phyloP scores from a whole-genome alignment of 345 rosid genomes.

The Populus euphratica region DNA sequence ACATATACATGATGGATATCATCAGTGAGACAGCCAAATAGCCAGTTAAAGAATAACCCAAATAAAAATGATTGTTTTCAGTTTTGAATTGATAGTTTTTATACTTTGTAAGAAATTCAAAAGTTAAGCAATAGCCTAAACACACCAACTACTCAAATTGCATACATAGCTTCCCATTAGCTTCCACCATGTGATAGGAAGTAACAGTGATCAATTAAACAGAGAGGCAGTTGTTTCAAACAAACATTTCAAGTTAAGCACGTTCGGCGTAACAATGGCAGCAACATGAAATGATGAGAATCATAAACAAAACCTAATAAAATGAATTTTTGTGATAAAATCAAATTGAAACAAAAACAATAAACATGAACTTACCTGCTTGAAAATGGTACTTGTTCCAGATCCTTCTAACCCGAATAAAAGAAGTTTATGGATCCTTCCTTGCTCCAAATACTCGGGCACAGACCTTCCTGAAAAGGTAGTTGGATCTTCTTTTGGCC shows the following conservation, averaged over 20 bases:
- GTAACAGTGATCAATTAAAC: background rate
- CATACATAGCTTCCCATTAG: background rate
- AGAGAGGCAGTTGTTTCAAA: background rate
- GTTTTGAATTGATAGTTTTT: background rate
- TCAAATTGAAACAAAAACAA: background rate
- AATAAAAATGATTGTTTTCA: background rate
- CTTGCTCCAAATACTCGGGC: constrained; percentile 49
- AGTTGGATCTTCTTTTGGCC: constrained; percentile 39
- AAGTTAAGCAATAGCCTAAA: background rate
- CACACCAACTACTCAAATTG: background rate
- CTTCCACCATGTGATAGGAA: background rate
- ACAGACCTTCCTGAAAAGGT: constrained; percentile 38
- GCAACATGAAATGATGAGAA: background rate
- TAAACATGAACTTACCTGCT: constrained; percentile 40
- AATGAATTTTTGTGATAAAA: background rate
- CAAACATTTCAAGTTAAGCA: background rate
- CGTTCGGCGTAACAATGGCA: background rate
- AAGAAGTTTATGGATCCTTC: constrained; percentile 52
- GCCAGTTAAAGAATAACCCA: background rate
- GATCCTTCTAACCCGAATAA: constrained; percentile 55
- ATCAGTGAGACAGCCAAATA: background rate
- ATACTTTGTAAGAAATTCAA: background rate
- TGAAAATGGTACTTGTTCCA: constrained; percentile 61
- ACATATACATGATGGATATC: background rate
- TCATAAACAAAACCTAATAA: background rate